Base-by-base conservation (phyloP, 192 early-diverging fungal species). In the Anaeromyces robustus region DNA sequence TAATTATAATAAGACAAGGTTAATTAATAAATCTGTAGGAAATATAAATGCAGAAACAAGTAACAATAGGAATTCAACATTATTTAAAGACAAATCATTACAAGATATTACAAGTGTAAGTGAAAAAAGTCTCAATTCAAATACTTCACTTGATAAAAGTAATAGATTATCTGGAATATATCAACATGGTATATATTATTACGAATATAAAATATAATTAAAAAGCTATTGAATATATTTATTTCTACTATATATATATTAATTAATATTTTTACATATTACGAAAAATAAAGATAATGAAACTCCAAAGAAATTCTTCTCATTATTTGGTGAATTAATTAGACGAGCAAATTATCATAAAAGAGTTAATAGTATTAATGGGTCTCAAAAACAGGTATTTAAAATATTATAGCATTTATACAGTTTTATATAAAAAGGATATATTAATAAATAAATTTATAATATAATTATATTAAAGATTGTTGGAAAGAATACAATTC, bases 311-410 rank as follows among this genome's bases (percentile, higher is more conserved):
- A 90, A 90, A 78, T 88, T 93, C 31, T 91, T 95, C 26, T 94
- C 93, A 6, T 82, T 95, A 59, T 94, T 95, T 85, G 87, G 89
- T 34, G 94, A 92, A 4, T 79, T 95, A 80, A 87, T 95, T 80
- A 78, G 86, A 22, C 86, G 90, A 31, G 89, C 86, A 79, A 87
- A 79, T 68, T 79, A 80, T 43, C 81, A 81, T 32, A 41, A 52
- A 68, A 68, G 52, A 68, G 26, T 68, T 2, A 68, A 26, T 9
- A 68, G 52, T n/a, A 68, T 68, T 68, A n/a, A 18, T 9, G 52
- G 52, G 5, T 26, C 52, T 0, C 37, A 39, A 39, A 68, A 68
- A 68, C 52, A 37, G 12, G 80, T 80, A 78, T 78, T 80, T 0
- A n/a, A 13, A 79, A 6, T 52, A 77, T 79, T 14, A 29, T 37